Conservation (phyloP, 768 basidiomycete species). For the Lentinula boryana region DNA sequence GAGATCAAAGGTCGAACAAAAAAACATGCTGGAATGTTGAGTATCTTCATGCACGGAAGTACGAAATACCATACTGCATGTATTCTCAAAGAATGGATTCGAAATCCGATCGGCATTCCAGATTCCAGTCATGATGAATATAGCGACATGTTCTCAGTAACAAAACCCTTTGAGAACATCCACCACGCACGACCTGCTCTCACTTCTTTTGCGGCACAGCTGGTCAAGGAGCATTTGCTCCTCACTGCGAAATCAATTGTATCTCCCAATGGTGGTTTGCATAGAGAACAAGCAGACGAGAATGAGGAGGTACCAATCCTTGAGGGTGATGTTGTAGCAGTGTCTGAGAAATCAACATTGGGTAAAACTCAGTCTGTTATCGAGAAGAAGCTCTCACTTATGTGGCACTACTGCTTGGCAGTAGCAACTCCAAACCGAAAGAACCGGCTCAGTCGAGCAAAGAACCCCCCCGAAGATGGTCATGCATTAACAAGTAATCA, state of each 20-base stretch:
- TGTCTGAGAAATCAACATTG: neutral
- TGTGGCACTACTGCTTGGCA: constrained; percentile 3
- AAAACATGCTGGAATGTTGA: neutral
- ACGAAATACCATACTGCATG: neutral
- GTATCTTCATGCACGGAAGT: neutral
- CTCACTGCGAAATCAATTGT: neutral
- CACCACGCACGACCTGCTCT: constrained; percentile 7
- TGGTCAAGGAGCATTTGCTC: neutral
- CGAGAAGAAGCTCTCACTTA: neutral
- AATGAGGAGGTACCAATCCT: neutral
- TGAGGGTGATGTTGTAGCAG: neutral
- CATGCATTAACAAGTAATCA: neutral
- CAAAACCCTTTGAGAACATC: neutral
- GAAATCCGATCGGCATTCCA: neutral
- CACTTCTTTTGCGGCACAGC: constrained; percentile 10
- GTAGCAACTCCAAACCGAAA: neutral
- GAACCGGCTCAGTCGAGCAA: constrained; percentile 2
- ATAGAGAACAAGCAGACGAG: neutral
- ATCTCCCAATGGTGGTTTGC: neutral
- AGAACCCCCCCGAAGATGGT: neutral
- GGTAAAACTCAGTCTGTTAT: neutral
- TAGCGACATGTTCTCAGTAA: constrained; percentile 2
- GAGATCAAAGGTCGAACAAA: neutral
- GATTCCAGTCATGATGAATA: neutral
- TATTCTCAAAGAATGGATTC: constrained; percentile 7